These are phyloP conservation scores for Kwoniella shandongensis DNA, from an alignment of 768 basidiomycete genomes.

Conservation along the genomic window DNA sequence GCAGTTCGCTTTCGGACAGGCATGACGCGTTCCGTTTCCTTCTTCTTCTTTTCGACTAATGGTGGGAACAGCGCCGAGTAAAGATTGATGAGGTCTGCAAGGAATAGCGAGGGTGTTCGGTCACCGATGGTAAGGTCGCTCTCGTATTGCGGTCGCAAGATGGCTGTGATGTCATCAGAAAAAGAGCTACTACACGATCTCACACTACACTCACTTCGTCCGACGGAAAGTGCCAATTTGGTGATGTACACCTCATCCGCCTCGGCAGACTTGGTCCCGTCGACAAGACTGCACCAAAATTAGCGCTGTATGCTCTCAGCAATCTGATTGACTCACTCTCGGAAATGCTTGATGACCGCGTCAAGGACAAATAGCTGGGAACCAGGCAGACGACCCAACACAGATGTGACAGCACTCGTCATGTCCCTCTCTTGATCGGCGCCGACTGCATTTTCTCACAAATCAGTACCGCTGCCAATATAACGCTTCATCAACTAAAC, in stretches of 20 bases:
- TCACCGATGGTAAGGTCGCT: constrained; percentile 85
- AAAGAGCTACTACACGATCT: background rate
- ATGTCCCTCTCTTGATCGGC: constrained; percentile 60
- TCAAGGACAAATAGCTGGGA: constrained; percentile 80
- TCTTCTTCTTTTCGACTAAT: constrained; percentile 78
- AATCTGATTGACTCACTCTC: constrained; percentile 59
- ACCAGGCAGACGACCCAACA: constrained; percentile 70
- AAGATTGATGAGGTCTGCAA: constrained; percentile 78
- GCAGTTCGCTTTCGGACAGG: constrained; percentile 83
- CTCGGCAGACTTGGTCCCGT: constrained; percentile 68
- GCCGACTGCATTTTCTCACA: constrained; percentile 58
- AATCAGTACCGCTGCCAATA: constrained; percentile 3
- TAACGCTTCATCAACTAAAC: constrained; percentile 19
- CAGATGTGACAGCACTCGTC: constrained; percentile 59
- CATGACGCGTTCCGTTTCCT: constrained; percentile 79
- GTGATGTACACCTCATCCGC: constrained; percentile 74
- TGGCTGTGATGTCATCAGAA: constrained; percentile 57
- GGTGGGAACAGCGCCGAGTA: constrained; percentile 74
- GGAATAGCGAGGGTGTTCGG: constrained; percentile 77
- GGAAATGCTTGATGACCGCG: constrained; percentile 72
- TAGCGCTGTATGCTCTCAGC: background rate
- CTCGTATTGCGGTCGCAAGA: constrained; percentile 79
- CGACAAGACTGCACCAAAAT: constrained; percentile 61
- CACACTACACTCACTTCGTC: constrained; percentile 66
- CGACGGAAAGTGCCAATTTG: constrained; percentile 83